Evolutionary conservation across 1,139 yeast genomes (phyloP), one percentile per base, ranked within the genome.

Genomic region (Hemisphaericaspora xylanilytica): DNA sequence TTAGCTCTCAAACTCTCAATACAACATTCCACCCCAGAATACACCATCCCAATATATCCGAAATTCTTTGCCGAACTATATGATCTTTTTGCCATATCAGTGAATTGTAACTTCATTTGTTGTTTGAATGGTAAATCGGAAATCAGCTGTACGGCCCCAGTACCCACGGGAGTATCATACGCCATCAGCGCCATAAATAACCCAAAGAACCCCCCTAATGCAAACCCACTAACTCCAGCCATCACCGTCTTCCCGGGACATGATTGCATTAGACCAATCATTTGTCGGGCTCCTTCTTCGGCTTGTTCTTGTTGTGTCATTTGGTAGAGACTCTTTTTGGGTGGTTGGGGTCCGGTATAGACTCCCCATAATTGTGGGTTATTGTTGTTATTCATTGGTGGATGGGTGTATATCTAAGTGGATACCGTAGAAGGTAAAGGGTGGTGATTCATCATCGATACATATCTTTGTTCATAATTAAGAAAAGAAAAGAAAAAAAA

Each of bases 161-260:
- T 62, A 6, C 84, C 92, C 24, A 83, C 71, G 1, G 94, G 89
- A 1, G 85, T 86, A 62, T 86, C 95, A 55, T 85, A 85, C 2
- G 89, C 80, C 85, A 81, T 82, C 35, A 95, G 84, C 3, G 97
- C 96, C 97, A 92, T 92, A 67, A 92, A 90, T 38, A 92, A 69
- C 46, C 98, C 97, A 60, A 92, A 89, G 46, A 90, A 86, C 48
- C 97, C 98, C 65, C 98, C 98, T 34, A 92, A 78, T 28, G 84
- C 92, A 65, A 89, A 92, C 32, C 98, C 98, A 13, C 95, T 82
- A 15, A 83, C 97, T 44, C 97, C 97, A 13, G 96, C 86, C 73
- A 90, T 81, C 27, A 75, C 81, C 0, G 96, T 80, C 61, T 92
- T 92, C 16, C 97, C 97, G 0, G 97, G 97, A 66, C 98, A 92